Evolutionary conservation across 2,329 filamentous ascomycete genomes (phyloP).

Genomic region (Aspergillus neoniger): DNA sequence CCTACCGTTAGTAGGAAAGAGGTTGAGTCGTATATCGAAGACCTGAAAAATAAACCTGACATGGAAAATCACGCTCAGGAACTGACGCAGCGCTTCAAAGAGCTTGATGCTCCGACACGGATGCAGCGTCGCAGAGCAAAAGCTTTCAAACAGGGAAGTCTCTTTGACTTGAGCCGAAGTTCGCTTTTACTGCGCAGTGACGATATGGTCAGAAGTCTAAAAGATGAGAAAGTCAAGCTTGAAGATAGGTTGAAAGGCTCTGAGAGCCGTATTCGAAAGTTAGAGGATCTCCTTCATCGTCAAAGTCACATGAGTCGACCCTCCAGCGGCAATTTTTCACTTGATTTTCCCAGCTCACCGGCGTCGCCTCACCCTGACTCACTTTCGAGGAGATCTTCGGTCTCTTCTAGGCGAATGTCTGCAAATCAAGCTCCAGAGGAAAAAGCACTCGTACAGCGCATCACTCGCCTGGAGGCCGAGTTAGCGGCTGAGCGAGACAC

Average conservation of each 20-base stretch:
- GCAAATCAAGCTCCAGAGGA: conserved; percentile 62
- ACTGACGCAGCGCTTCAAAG: conserved; percentile 72
- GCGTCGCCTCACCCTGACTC: conserved; percentile 45
- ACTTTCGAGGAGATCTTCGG: conserved; percentile 59
- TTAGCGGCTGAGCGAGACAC: conserved; percentile 72
- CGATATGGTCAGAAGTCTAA: conserved; percentile 73
- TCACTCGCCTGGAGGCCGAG: conserved; percentile 74
- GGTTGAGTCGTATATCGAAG: conserved; percentile 70
- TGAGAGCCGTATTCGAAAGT: conserved; percentile 82
- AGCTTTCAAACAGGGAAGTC: conserved; percentile 93
- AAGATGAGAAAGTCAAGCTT: conserved; percentile 75
- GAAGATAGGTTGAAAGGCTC: conserved; percentile 77
- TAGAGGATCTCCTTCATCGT: conserved; percentile 89
- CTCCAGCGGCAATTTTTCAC: conserved; percentile 52
- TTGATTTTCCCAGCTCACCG: conserved; percentile 44
- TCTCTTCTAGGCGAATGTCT: conserved; percentile 63
- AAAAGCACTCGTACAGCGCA: conserved; percentile 62
- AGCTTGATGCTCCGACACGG: conserved; percentile 78
- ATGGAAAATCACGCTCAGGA: conserved; percentile 70
- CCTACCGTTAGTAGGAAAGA: conserved; percentile 75
- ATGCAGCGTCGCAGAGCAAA: conserved; percentile 85
- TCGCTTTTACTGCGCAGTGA: conserved; percentile 85
- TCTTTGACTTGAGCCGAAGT: conserved; percentile 89
- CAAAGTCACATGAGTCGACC: conserved; percentile 64
- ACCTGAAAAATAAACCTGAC: conserved; percentile 64